These are phyloP conservation scores for Penicillium mononematosum DNA, from an alignment of 495 filamentous ascomycete genomes.

Conservation along the genomic window DNA sequence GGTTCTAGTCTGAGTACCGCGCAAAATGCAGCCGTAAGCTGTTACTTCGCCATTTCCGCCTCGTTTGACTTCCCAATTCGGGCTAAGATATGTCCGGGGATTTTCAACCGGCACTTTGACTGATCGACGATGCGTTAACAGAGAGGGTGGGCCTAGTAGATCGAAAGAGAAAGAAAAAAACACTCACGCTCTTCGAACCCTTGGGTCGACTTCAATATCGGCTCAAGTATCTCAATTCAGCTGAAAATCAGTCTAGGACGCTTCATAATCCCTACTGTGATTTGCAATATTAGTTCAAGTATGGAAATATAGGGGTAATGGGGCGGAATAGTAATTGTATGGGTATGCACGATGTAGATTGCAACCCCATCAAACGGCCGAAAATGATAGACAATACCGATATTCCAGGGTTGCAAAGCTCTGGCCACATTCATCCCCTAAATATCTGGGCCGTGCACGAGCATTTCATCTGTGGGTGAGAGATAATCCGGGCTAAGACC, in stretches of 20 bases:
- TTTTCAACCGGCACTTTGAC: constrained; percentile 14
- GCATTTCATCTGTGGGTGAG: constrained; percentile 20
- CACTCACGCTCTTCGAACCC: constrained; percentile 3
- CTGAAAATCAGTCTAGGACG: background rate
- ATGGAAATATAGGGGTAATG: background rate
- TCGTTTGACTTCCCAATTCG: background rate
- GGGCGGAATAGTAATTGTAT: background rate
- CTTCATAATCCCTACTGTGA: background rate
- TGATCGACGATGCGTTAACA: constrained; percentile 32
- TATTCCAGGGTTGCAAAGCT: constrained; percentile 2
- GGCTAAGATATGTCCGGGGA: background rate
- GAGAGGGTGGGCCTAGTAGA: constrained; percentile 16
- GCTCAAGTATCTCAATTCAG: constrained; percentile 9
- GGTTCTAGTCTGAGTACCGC: background rate
- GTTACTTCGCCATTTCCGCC: background rate
- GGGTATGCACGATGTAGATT: background rate
- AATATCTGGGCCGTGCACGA: constrained; percentile 10
- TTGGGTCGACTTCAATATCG: constrained; percentile 15
- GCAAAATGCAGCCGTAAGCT: background rate
- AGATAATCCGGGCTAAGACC: constrained; percentile 14
- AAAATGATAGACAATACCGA: background rate
- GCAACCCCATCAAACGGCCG: background rate
- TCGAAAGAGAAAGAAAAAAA: constrained; percentile 7
- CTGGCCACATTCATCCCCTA: constrained; percentile 1
- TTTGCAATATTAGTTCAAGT: background rate